Base-by-base conservation (phyloP, 331 rosid species). In the Prunus yedoensis region DNA sequence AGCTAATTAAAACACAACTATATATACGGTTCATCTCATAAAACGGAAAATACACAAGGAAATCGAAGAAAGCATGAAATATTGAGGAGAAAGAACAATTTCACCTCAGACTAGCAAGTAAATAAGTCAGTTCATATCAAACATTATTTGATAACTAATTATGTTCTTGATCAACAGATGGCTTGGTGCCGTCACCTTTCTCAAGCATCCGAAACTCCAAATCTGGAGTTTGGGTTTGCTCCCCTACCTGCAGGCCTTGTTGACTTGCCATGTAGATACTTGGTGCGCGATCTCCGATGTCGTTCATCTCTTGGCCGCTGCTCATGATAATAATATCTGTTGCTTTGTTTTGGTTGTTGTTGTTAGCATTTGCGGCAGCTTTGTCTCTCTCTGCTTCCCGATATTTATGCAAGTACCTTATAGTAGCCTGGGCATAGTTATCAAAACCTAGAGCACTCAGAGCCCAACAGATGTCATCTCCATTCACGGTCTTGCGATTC, bases 381-480 rank as follows among this genome's bases (percentile, higher is more conserved):
- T 68, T 87, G 47, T 74, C 80, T 74, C 82, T 82, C 47, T 90
- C 90, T 70, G 89, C 80, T 41, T 74, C 85, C 71, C 96, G 82
- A 74, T 68, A 85, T 64, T 85, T 90, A 70, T 84, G 69, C 70
- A 93, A 85, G 70, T 87, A 93, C 71, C 77, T 78, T 8, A 64
- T 53, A 3, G 86, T 78, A 59, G 87, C 91, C 56, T 86, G 91
- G 46, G 96, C 90, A 62, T 89, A 86, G 83, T 87, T 86, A 59
- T 93, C 96, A 85, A 93, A 88, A 76, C 97, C 98, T 86, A 93
- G 79, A 16, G 93, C 77, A 43, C 84, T 79, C 1, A 93, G 82
- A 80, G 98, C 96, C 94, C 91, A 91, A 86, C 93, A 90, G 85
- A 93, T 89, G 84, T 93, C 98, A 72, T 89, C 96, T 23, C 96